Conservation (phyloP, 1,284 basidiomycete genomes). For the Pulveroboletus sp. region DNA sequence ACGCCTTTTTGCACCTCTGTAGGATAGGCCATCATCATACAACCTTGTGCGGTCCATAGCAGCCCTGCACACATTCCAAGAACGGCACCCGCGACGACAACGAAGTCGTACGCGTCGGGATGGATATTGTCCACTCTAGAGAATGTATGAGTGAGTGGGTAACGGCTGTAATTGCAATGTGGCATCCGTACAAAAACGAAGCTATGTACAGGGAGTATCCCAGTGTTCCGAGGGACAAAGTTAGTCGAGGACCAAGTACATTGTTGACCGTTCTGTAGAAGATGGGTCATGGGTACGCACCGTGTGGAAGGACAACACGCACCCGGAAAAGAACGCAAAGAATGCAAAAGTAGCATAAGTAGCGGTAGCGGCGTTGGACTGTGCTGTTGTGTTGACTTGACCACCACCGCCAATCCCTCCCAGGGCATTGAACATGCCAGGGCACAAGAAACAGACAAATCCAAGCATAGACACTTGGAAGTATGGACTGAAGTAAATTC, state of each 20-base stretch:
- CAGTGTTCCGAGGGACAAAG: constrained; percentile 68
- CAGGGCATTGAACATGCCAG: constrained; percentile 37
- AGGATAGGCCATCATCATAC: constrained; percentile 82
- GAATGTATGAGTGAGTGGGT: background rate
- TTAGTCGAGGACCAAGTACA: constrained; percentile 69
- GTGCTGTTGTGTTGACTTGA: constrained; percentile 58
- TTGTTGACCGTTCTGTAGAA: constrained; percentile 68
- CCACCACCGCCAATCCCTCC: constrained; percentile 70
- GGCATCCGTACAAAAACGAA: constrained; percentile 58
- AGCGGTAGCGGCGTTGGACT: constrained; percentile 66
- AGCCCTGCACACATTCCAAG: constrained; percentile 83
- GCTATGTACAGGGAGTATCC: constrained; percentile 78
- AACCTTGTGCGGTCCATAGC: constrained; percentile 86
- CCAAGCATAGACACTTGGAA: constrained; percentile 43
- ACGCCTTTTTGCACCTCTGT: constrained; percentile 77
- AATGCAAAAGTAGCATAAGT: constrained; percentile 71
- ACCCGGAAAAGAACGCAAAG: constrained; percentile 46
- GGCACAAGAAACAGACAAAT: constrained; percentile 46
- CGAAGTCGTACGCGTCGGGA: constrained; percentile 57
- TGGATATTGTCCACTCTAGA: constrained; percentile 69
- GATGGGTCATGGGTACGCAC: background rate
- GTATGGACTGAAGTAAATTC: constrained; percentile 40
- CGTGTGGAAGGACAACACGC: constrained; percentile 13
- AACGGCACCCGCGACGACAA: constrained; percentile 76
- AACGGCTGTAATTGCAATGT: background rate